These are phyloP conservation scores for Termitomyces sp. DNA, from an alignment of 768 basidiomycete species.

Conservation along the genomic window DNA sequence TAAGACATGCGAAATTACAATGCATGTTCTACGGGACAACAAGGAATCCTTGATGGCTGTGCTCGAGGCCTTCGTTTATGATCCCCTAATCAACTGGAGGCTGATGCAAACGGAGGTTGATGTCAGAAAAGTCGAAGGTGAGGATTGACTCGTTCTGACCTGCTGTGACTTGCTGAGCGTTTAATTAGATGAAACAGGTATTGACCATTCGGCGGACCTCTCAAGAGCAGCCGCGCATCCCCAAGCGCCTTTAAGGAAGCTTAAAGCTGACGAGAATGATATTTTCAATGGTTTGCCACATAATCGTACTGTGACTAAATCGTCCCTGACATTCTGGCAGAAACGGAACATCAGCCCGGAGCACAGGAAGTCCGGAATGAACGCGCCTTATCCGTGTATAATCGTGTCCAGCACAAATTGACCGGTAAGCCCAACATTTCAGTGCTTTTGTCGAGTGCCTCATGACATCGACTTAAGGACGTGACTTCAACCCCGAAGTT, in stretches of 20 bases:
- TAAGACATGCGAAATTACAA: constrained; percentile 95
- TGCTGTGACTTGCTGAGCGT: neutral
- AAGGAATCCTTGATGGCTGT: constrained; percentile 99
- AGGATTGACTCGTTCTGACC: constrained; percentile 8
- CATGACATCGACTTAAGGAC: constrained; percentile 41
- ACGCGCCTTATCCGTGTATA: constrained; percentile 86
- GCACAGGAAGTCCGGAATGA: constrained; percentile 89
- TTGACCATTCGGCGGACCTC: constrained; percentile 57
- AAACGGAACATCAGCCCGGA: constrained; percentile 46
- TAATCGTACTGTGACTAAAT: neutral
- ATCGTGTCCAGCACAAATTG: constrained; percentile 91
- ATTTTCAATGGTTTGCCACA: constrained; percentile 75
- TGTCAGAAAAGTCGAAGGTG: constrained; percentile 63
- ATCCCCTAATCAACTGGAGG: constrained; percentile 97
- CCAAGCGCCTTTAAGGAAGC: constrained; percentile 74
- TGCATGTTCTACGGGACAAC: constrained; percentile 93
- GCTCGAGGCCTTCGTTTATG: constrained; percentile 97
- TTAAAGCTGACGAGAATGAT: constrained; percentile 90
- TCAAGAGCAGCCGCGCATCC: constrained; percentile 67
- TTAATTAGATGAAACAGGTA: constrained; percentile 38
- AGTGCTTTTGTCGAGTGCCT: neutral
- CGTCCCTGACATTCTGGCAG: constrained; percentile 17
- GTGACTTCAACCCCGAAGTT: constrained; percentile 87
- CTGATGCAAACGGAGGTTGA: constrained; percentile 84
- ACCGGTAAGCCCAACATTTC: constrained; percentile 53